Evolutionary conservation across 1,284 basidiomycete genomes (phyloP), one percentile per base, ranked within the genome.

Genomic region (Papiliotrema terrestris): DNA sequence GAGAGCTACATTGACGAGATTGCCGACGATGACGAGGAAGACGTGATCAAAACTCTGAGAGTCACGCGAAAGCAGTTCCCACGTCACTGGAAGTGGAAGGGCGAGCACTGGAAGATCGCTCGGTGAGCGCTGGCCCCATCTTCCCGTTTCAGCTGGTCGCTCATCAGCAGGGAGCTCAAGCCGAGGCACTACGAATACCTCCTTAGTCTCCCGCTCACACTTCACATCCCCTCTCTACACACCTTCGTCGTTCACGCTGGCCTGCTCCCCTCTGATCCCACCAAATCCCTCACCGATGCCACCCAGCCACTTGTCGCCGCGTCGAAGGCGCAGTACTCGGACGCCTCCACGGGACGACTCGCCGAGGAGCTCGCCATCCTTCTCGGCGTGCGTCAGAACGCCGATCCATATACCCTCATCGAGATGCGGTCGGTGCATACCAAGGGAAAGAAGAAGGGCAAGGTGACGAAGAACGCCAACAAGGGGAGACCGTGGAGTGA

Each of bases 191-290:
- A 84, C 56, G 66, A 78, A 22, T 95, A 91, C 71, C 80, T 95
- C 38, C 72, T 81, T 37, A 77, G 80, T 9, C 77, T 91, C 0
- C 91, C 92, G 1, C 76, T 91, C 32, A 80, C 83, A 49, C 77
- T 94, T 2, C 85, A 92, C 67, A 74, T 89, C n/a, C 88, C 90
- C 0, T 81, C 81, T 1, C 80, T 88, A 6, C 88, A 92, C 67
- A 77, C 85, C 2, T 86, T 86, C 75, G 80, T 94, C 53, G 89
- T 87, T 0, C 91, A 96, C 66, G 91, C 86, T 2, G 91, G 91
- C 3, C 64, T 96, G 19, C 79, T 94, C 2, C 82, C 90, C 0
- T 82, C 80, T 13, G 83, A 92, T 66, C 86, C 88, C 1, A 77
- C 74, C 11, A 60, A 61, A 39, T 55, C 58, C 75, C 54, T 68